Percentiles rank a stretch among this genome's conserved stretches.
These are phyloP conservation scores for Quercus tomentella DNA, from an alignment of 331 rosid species.

Conservation along the genomic window DNA sequence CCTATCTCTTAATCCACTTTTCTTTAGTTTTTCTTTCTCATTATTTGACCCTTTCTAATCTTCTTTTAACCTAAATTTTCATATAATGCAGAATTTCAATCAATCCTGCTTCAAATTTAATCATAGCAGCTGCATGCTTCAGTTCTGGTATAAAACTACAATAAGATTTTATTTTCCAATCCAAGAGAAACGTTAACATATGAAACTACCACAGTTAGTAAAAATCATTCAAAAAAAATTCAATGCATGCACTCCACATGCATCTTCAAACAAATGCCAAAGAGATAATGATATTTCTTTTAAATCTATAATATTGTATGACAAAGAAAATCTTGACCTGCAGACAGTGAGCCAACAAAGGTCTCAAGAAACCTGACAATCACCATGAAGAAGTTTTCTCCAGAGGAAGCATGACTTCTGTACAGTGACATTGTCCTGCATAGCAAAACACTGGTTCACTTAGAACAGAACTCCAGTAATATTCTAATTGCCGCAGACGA, in stretches of 20 bases:
- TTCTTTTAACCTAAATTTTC: background rate
- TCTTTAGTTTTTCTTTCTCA: background rate
- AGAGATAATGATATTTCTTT: background rate
- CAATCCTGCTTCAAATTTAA: background rate
- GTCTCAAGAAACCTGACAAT: constrained; percentile 86
- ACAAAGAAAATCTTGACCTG: constrained; percentile 47
- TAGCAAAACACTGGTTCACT: constrained; percentile 16
- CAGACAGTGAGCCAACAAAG: constrained; percentile 91
- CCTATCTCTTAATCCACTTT: background rate
- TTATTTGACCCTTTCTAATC: background rate
- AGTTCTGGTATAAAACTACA: background rate
- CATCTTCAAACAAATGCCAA: constrained; percentile 1
- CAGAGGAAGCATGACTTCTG: constrained; percentile 56
- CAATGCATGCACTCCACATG: background rate
- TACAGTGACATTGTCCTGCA: constrained; percentile 84
- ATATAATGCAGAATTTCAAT: background rate
- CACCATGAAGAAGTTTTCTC: constrained; percentile 69
- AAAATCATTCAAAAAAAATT: background rate
- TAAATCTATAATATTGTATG: background rate
- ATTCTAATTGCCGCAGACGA: constrained; percentile 12
- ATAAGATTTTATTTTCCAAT: background rate
- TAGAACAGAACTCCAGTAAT: constrained; percentile 23
- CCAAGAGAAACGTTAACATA: background rate
- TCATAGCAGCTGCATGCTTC: background rate
- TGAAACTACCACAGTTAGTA: background rate